Conservation (phyloP, 805 yeast species). For the Myxozyma sirexii region DNA sequence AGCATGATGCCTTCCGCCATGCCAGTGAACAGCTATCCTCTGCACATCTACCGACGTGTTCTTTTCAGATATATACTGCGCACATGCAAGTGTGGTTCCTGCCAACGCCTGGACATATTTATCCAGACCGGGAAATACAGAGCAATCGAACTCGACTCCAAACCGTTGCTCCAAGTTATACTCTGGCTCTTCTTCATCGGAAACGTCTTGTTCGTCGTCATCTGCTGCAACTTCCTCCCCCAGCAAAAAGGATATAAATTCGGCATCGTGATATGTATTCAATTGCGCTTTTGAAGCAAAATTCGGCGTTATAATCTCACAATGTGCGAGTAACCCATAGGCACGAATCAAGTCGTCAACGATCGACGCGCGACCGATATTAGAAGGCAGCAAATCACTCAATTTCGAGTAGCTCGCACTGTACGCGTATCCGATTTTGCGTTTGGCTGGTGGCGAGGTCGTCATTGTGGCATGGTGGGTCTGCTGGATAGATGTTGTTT, state of each 20-base stretch:
- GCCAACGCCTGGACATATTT: slow-evolving; percentile 55
- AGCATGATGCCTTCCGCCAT: slow-evolving; percentile 90
- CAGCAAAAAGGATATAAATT: slow-evolving; percentile 50
- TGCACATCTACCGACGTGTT: background rate
- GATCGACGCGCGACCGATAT: slow-evolving; percentile 53
- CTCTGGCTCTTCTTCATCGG: slow-evolving; percentile 16
- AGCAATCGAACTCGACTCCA: slow-evolving; percentile 67
- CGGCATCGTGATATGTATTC: slow-evolving; percentile 52
- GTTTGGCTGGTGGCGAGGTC: background rate
- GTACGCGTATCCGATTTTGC: slow-evolving; percentile 37
- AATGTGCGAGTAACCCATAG: slow-evolving; percentile 43
- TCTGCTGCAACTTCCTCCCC: slow-evolving; percentile 20
- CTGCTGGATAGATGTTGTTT: background rate
- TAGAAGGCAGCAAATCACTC: slow-evolving; percentile 55
- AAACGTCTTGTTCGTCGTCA: slow-evolving; percentile 31
- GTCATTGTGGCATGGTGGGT: background rate
- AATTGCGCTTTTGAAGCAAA: slow-evolving; percentile 48
- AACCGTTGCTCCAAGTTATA: slow-evolving; percentile 38
- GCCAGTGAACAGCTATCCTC: slow-evolving; percentile 64
- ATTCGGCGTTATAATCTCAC: slow-evolving; percentile 39
- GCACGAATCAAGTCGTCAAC: slow-evolving; percentile 50
- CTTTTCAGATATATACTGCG: slow-evolving; percentile 42
- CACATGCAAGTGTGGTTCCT: slow-evolving; percentile 61
- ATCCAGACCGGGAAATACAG: slow-evolving; percentile 56
- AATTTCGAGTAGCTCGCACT: slow-evolving; percentile 30